Conservation (phyloP, 805 yeast genomes). For the Saturnispora dispora region DNA sequence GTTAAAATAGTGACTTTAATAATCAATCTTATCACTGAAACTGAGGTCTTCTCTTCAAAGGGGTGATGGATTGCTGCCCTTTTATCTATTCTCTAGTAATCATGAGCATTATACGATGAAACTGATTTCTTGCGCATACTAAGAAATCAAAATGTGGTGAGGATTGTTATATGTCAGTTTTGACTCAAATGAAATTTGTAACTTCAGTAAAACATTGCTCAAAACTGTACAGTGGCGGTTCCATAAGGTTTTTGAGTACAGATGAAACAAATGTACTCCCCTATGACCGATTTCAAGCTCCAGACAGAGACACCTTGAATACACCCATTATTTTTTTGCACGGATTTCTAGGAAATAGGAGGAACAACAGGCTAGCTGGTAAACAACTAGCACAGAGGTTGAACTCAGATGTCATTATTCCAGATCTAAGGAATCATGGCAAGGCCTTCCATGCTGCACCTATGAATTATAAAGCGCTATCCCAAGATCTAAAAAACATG, state of each 20-base stretch:
- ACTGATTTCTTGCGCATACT: background rate
- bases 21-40: no score
- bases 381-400: constrained; percentile 38
- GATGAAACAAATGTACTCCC: background rate
- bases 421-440: constrained; percentile 89
- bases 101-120: background rate
- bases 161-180: background rate
- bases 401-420: constrained; percentile 48
- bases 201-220: background rate
- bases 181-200: background rate
- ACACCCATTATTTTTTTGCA: constrained; percentile 74
- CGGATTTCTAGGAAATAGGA: constrained; percentile 78
- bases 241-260: background rate
- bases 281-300: constrained; percentile 10
- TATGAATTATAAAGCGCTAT: constrained; percentile 67
- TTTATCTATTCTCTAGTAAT: background rate
- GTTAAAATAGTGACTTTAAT: background rate
- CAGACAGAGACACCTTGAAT: background rate
- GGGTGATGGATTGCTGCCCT: background rate
- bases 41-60: background rate
- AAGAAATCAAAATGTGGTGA: background rate
- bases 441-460: constrained; percentile 63
- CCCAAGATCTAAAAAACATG: constrained; percentile 74
- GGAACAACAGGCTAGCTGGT: constrained; percentile 71
- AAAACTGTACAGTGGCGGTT: background rate